These are phyloP conservation scores for Gonium pectorale DNA, from an alignment of 139 green algal genomes.

Conservation along the genomic window DNA sequence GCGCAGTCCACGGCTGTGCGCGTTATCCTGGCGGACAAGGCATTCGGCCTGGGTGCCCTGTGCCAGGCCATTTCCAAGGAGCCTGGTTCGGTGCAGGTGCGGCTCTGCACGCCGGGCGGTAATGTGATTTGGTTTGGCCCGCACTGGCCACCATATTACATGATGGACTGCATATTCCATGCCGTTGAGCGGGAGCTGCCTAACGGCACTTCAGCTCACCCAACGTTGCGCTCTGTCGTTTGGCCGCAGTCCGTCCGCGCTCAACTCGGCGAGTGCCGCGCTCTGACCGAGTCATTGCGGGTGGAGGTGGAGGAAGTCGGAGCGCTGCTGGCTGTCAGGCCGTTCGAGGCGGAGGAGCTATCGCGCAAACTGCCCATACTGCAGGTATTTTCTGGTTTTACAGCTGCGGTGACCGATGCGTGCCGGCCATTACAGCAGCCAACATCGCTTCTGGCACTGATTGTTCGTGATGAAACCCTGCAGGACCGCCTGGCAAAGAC, in stretches of 20 bases:
- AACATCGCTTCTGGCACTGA: too few species aligned
- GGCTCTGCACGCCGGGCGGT: too few species aligned
- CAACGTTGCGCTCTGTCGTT: neutral
- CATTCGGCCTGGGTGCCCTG: slow-evolving; percentile 42
- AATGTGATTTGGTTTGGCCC: too few species aligned
- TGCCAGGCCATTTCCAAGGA: slow-evolving; percentile 3
- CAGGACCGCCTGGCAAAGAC: slow-evolving; percentile 40
- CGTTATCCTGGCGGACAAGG: slow-evolving; percentile 49
- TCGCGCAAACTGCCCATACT: slow-evolving; percentile 27
- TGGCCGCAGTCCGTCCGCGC: slow-evolving; percentile 26
- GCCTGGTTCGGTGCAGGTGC: slow-evolving; percentile 11
- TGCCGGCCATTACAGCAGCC: too few species aligned
- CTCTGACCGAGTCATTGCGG: slow-evolving; percentile 18
- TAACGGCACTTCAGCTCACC: neutral
- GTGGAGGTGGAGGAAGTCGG: slow-evolving; percentile 13
- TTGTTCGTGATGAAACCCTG: too few species aligned
- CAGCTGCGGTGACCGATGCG: too few species aligned
- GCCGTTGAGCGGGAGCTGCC: neutral
- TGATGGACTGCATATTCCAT: too few species aligned
- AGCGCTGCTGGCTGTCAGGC: slow-evolving; percentile 25
- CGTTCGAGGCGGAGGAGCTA: slow-evolving; percentile 33
- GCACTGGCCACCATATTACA: too few species aligned
- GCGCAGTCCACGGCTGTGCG: slow-evolving; percentile 49
- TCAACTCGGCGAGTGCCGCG: slow-evolving; percentile 35
- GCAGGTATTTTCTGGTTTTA: too few species aligned